Base-by-base conservation (phyloP, 2,329 filamentous ascomycete species). In the Fusarium nurragi region DNA sequence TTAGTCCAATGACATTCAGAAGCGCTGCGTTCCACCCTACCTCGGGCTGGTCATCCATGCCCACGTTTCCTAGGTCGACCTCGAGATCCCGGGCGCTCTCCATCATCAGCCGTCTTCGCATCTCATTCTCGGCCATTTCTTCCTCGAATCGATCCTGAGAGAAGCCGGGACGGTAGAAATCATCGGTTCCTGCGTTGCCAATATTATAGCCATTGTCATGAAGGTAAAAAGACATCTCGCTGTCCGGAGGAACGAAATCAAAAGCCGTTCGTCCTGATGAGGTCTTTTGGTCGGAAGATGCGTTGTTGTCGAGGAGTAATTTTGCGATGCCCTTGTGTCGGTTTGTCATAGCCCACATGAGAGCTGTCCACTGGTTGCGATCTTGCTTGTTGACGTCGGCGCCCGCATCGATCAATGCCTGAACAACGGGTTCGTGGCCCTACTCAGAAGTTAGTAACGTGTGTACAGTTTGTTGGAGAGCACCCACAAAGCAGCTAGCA, bases 281-380 rank as follows among this genome's bases (percentile, higher is more conserved):
- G 2, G 95, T 98, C 76, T 96, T 97, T 69, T 97, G 91, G 72
- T 98, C 94, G 4, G 94, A 90, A n/a, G 94, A 97, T 19, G 95
- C 95, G 16, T 94, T 94, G 72, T 95, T 92, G 75, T 99, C 94
- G 30, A 99, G 85, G 16, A 99, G 81, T 12, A 93, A 84, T 78
- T 98, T 98, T 32, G 94, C 94, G 68, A 99, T 99, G 44, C 89
- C 89, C 79, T 98, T 98, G 79, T 99, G 95, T 55, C 94, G 84
- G 77, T 99, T 99, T 54, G 95, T 99, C 92, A 98, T 98, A 46
- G 95, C 94, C 95, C 95, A 99, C 94, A 99, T 99, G 61, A 99
- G 83, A 14, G 95, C 92, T 72, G 92, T 98, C 95, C 95, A 99
- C 74, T 96, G 90, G 75, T 98, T 98, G 64, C 90, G 91, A 75